Percentiles rank a stretch among this genome's conserved stretches.
These are phyloP conservation scores for Lecanosticta acicola DNA, from an alignment of 2,329 filamentous ascomycete genomes.

Conservation along the genomic window DNA sequence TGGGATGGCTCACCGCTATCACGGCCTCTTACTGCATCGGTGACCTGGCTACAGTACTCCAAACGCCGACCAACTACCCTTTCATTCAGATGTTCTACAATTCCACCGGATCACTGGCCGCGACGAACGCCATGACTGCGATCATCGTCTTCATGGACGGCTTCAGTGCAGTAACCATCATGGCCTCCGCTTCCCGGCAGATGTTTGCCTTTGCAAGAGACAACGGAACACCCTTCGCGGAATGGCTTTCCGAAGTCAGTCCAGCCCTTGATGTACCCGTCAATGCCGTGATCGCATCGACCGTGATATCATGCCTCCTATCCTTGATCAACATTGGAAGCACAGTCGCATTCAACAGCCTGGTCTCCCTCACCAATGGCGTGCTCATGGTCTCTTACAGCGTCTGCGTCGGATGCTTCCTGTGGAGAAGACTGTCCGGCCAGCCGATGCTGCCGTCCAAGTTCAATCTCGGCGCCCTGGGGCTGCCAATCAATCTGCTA, in stretches of 20 bases:
- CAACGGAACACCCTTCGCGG: slow-evolving; percentile 6
- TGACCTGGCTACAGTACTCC: slow-evolving; percentile 19
- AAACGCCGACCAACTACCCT: slow-evolving; percentile 22
- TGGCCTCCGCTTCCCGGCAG: slow-evolving; percentile 23
- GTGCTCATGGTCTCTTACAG: slow-evolving; percentile 13
- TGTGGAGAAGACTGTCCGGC: slow-evolving; percentile 9
- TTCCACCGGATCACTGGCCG: slow-evolving; percentile 19
- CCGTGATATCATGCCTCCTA: slow-evolving; percentile 13
- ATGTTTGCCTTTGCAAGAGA: slow-evolving; percentile 12
- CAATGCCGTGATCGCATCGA: slow-evolving; percentile 12
- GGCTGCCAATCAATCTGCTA: slow-evolving; percentile 9
- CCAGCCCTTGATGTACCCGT: slow-evolving; percentile 10
- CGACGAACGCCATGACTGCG: slow-evolving; percentile 21
- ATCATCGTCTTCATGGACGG: slow-evolving; percentile 24
- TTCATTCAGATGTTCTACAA: slow-evolving; percentile 27
- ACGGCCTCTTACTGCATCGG: slow-evolving; percentile 16
- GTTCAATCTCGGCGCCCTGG: slow-evolving; percentile 11
- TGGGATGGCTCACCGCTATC: slow-evolving; percentile 15
- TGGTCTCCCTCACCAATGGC: slow-evolving; percentile 33
- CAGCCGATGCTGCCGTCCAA: slow-evolving; percentile 14
- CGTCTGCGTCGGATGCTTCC: slow-evolving; percentile 15
- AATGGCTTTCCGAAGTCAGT: slow-evolving; percentile 5
- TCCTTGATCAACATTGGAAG: slow-evolving; percentile 31
- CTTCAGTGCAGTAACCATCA: slow-evolving; percentile 18
- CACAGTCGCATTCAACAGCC: slow-evolving; percentile 37